Base-by-base conservation (phyloP, 768 basidiomycete genomes). In the Chalciporus chontae region DNA sequence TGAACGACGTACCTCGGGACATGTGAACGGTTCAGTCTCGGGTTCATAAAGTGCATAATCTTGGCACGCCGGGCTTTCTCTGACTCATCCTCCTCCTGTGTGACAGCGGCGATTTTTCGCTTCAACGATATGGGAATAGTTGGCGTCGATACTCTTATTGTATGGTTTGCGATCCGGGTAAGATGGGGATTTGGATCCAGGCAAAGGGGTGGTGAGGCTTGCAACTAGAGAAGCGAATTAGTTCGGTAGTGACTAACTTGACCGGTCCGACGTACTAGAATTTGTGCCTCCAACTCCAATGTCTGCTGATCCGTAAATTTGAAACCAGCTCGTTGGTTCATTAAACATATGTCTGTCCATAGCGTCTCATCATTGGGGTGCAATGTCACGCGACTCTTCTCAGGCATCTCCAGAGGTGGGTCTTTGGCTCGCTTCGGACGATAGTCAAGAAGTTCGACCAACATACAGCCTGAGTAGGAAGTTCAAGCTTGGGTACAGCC, bases 381-480 rank as follows among this genome's bases (percentile, higher is more conserved):
- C 19, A 93, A 78, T 11, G 90, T 83, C 10, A 87, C 83, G 43
- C 86, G 84, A 43, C 84, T 84, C 53, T 68, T 72, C 54, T 83
- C 78, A 2, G 84, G 81, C 54, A 75, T 78, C 58, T 78, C 81
- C 13, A 78, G 74, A 0, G 73, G 62, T n/a, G 77, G 72, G 29
- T 88, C 84, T 49, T 78, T 82, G 47, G 63, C 65, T 61, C 71
- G 76, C 47, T 77, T 74, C 7, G 83, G 80, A 9, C 88, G 77
- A 60, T 87, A 87, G 62, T 93, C 89, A 31, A 86, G 72, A 21
- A 92, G 75, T 63, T 93, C 90, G 2, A 91, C 90, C 51, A 93
- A 77, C 78, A 93, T 82, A 59, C 88, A 90, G 32, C 90, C 90
- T 93, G 45, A 5, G 31, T 39, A 47, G 45, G 45, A 37, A 34